Evolutionary conservation across 768 basidiomycete genomes (phyloP), one percentile per base, ranked within the genome.

Genomic region (Amanita molliuscula): DNA sequence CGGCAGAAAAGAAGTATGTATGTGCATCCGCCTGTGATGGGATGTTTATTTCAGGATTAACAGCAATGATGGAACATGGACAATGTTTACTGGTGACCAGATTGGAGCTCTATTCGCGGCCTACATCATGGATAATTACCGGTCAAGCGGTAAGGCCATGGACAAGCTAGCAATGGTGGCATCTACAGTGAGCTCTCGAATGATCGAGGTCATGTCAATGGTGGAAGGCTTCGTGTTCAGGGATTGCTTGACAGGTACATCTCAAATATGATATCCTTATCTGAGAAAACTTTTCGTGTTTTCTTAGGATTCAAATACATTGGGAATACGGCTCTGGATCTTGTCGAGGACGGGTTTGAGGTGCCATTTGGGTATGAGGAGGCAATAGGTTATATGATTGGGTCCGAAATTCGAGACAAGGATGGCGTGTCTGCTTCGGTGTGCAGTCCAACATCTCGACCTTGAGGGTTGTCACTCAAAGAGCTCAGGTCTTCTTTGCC

Each of bases 321-420:
- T 44, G 91, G 91, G 6, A 94, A 93, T 59, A 82, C 81, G 7
- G 87, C 84, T 3, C 65, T 89, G 31, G 66, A 71, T 44, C 74
- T 92, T 13, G 81, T 75, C 11, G 60, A 67, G 37, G 65, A 79
- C 34, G 90, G 88, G 1, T 88, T 76, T 58, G 76, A 82, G 36
- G 82, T 84, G 8, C 78, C 76, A 0, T 92, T 93, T 58, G 88
- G 83, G 8, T 94, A 94, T 58, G 91, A 94, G 60, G 91, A 94
- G 65, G 91, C 92, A 1, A 92, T 94, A 48, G 91, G 91, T 3
- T 94, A 78, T 60, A 92, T 92, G 88, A 81, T 90, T 62, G 87
- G 88, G 23, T 69, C 77, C 11, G 69, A 80, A 23, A 78, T 93
- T 55, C 73, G 85, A 31, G 91, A 94, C 62, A 94, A 94, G 61